phyloP scores from a whole-genome alignment of 176 grass and related monocot species.

The Phyllostachys edulis region DNA sequence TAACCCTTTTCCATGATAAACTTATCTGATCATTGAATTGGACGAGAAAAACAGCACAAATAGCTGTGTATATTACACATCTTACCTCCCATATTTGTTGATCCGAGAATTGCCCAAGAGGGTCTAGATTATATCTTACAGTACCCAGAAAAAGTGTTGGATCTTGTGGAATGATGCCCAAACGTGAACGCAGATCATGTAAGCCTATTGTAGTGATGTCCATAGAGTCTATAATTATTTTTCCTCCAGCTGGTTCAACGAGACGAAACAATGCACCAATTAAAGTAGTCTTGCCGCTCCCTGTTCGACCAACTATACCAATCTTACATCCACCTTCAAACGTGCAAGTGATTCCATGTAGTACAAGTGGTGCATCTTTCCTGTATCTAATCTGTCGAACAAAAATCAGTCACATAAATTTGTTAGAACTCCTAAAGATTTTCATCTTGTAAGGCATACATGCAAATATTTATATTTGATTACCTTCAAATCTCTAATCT shows the following conservation, averaged over 20 bases:
- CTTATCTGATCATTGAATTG: background rate
- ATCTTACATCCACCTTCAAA: constrained; percentile 85
- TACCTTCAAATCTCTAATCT: constrained; percentile 85
- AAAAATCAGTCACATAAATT: constrained; percentile 20
- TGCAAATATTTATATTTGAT: background rate
- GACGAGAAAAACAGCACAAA: background rate
- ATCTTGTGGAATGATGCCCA: constrained; percentile 98
- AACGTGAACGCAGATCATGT: constrained; percentile 80
- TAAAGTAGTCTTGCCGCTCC: constrained; percentile 94
- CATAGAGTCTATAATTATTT: constrained; percentile 65
- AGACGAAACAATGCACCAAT: constrained; percentile 87
- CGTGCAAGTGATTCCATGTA: constrained; percentile 76
- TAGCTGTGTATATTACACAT: background rate
- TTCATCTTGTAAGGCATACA: background rate
- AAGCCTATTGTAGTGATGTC: constrained; percentile 71
- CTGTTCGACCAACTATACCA: constrained; percentile 87
- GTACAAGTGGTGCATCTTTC: constrained; percentile 65
- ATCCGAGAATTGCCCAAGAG: constrained; percentile 60
- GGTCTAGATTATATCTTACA: constrained; percentile 87
- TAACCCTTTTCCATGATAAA: constrained; percentile 10
- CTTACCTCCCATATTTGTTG: constrained; percentile 88
- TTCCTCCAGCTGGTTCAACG: constrained; percentile 84
- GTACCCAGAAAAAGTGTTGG: constrained; percentile 87
- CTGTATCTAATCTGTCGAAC: constrained; percentile 79
- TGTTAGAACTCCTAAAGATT: background rate